Percentiles rank a stretch among this genome's conserved stretches.
Conservation (phyloP, 805 yeast genomes). For the Lachancea cidri region DNA sequence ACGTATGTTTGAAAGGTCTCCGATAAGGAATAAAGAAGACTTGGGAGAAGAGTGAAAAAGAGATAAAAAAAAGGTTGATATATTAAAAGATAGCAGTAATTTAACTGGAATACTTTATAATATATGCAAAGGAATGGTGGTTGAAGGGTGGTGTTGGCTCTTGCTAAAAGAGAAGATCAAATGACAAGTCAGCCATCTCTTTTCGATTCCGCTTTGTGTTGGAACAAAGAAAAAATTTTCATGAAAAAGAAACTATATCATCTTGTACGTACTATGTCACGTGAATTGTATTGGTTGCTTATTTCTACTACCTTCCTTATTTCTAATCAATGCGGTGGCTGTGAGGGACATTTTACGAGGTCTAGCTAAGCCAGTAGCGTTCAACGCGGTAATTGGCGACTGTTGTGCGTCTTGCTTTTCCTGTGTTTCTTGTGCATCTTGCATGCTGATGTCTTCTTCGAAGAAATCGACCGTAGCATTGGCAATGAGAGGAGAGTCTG, state of each 20-base stretch:
- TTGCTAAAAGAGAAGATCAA: not conserved
- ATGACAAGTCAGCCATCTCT: not conserved
- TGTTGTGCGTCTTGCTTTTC: not conserved
- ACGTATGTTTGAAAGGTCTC: constrained; percentile 5
- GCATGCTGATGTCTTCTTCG: constrained; percentile 11
- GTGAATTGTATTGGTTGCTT: not conserved
- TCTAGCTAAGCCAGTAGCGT: not conserved
- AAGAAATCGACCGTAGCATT: not conserved
- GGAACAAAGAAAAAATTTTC: not conserved
- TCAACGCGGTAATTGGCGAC: not conserved
- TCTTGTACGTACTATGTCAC: not conserved
- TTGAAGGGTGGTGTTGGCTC: constrained; percentile 3
- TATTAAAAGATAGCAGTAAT: constrained; percentile 9
- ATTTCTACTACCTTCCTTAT: not conserved
- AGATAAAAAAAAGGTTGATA: constrained; percentile 10
- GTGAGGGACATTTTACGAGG: constrained; percentile 11
- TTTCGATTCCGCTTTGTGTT: not conserved
- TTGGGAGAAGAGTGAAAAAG: constrained; percentile 7
- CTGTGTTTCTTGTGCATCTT: constrained; percentile 1
- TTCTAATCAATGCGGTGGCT: constrained; percentile 7
- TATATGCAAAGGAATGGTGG: constrained; percentile 6
- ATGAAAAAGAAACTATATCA: not conserved
- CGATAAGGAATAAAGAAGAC: constrained; percentile 1
- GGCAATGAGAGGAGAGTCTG: not conserved
- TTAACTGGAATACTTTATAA: constrained; percentile 8